Base-by-base conservation (phyloP, 495 filamentous ascomycete species). In the Penicillium atrosanguineum region DNA sequence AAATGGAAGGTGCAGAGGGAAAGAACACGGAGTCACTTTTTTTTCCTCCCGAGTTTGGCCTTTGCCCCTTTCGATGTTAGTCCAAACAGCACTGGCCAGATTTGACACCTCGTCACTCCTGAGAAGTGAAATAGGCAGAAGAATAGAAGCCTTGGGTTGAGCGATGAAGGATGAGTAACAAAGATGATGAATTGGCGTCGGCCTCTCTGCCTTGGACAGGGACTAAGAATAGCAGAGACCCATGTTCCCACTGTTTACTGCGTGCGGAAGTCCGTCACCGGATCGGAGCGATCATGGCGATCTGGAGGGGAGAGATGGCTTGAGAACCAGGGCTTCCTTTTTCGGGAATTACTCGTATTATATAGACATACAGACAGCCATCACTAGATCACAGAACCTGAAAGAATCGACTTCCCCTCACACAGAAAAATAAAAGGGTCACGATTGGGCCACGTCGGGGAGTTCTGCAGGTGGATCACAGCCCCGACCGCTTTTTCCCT, bases 51-150 rank as follows among this genome's bases (percentile, higher is more conserved):
- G 42, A 6, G 42, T 15, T 15, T 14, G 46, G 38, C 2, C 42
- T 50, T 62, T 53, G n/a, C 60, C 60, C 60, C 56, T 63, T 63
- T 60, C 44, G 52, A 44, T 34, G 40, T 56, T 60, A 53, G 57
- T 60, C 53, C 26, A 46, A 45, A 36, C 42, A 42, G 40, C 20
- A 26, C 23, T n/a, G 44, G 43, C 45, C 44, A 36, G 40, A 26
- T 6, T 26, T n/a, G 28, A 46, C 25, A 15, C 44, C 15, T 26
- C 18, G 34, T 36, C 25, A 46, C 12, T 15, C 7, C 6, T 34
- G 31, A 14, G 14, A 34, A 14, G 31, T 14, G 31, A 14, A 34
- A 14, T 34, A 34, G 31, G 31, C 31, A 34, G 31, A 34, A 14
- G 11, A 14, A 34, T 15, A 34, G 31, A 34, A 15, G 4, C 11